phyloP scores from a whole-genome alignment of 2,329 filamentous ascomycete species.

The Penicillium frequentans region DNA sequence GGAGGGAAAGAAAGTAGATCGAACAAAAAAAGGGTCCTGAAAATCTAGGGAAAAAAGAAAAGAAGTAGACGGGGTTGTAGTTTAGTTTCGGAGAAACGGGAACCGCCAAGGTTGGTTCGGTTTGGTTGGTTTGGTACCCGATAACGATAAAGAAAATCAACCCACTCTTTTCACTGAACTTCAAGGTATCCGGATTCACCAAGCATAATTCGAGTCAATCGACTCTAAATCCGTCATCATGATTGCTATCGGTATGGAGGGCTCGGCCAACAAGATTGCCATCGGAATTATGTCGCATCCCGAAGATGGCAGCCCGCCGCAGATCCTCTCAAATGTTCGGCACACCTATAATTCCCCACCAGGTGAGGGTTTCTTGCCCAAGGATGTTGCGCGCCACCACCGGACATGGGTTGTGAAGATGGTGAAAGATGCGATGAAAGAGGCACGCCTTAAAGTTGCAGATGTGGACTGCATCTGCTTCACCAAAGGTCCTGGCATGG shows the following conservation, averaged over 20 bases:
- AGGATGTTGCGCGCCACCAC: constrained; percentile 94
- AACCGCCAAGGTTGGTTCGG: constrained; percentile 9
- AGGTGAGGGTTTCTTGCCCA: constrained; percentile 91
- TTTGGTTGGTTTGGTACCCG: neutral
- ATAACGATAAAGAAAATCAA: constrained; percentile 17
- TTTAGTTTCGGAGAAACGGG: constrained; percentile 19
- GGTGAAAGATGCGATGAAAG: constrained; percentile 74
- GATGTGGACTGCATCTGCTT: constrained; percentile 93
- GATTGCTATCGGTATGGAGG: constrained; percentile 77
- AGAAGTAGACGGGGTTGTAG: constrained; percentile 14
- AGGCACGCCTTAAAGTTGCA: constrained; percentile 60
- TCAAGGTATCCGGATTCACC: neutral
- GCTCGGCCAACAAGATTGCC: constrained; percentile 96
- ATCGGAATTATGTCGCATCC: constrained; percentile 85
- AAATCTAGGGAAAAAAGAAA: constrained; percentile 8
- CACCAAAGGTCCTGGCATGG: constrained; percentile 95
- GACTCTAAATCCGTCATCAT: constrained; percentile 37
- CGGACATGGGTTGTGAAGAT: constrained; percentile 78
- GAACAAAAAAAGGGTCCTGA: neutral
- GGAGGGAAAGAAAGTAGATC: neutral
- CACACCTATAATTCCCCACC: constrained; percentile 92
- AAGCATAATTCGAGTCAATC: neutral
- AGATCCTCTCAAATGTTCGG: constrained; percentile 87
- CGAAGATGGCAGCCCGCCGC: constrained; percentile 54
- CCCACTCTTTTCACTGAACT: neutral